Percentiles rank a stretch among this genome's conserved stretches.
Conservation (phyloP, 176 grass and related monocot species). For the Neostapfia colusana region DNA sequence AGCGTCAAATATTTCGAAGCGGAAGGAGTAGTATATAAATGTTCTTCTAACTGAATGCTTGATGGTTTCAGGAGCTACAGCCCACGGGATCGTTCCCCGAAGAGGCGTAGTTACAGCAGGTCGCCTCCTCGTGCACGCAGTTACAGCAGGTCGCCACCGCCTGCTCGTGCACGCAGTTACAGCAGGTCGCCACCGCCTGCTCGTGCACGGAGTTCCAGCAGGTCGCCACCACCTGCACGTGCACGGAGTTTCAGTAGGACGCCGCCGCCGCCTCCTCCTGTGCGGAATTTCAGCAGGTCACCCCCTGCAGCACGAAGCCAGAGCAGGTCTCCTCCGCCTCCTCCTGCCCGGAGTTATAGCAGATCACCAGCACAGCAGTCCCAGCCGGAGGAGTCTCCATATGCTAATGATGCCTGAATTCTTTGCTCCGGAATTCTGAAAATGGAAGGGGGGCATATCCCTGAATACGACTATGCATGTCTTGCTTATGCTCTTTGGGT, state of each 20-base stretch:
- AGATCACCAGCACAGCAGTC: conserved; percentile 54
- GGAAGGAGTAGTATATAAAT: background rate
- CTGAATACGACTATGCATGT: background rate
- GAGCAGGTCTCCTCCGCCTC: conserved; percentile 24
- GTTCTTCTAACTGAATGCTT: background rate
- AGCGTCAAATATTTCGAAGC: too few relatives aligned
- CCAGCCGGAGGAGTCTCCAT: conserved; percentile 67
- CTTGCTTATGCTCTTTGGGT: background rate
- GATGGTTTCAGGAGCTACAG: conserved; percentile 70
- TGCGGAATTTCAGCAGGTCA: conserved; percentile 15
- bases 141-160: conserved; percentile 59
- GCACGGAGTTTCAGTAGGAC: conserved; percentile 13
- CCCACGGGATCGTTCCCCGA: conserved; percentile 77
- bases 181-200: conserved; percentile 64
- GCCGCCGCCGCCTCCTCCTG: background rate
- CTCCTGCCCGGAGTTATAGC: conserved; percentile 36
- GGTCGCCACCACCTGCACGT: conserved; percentile 2
- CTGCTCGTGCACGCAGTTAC: conserved; percentile 26
- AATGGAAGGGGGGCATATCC: background rate
- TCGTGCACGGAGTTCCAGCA: conserved; percentile 2
- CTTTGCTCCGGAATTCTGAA: conserved; percentile 29
- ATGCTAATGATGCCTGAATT: conserved; percentile 51
- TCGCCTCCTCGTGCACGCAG: conserved; percentile 46
- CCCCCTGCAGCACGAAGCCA: conserved; percentile 39
- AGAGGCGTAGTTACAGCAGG: conserved; percentile 58